Conservation (phyloP, 768 basidiomycete genomes). For the Steccherinum ochraceum region DNA sequence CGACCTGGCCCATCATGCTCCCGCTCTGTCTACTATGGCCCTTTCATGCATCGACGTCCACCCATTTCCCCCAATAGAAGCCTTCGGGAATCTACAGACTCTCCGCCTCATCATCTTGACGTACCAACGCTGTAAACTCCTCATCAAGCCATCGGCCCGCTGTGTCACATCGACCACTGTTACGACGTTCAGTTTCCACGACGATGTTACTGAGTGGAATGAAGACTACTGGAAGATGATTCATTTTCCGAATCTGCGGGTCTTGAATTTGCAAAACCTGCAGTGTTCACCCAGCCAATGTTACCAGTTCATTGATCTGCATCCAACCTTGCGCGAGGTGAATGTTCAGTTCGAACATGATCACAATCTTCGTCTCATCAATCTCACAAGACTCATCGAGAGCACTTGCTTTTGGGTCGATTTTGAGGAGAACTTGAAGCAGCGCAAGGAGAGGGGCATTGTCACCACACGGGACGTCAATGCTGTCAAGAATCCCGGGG, state of each 20-base stretch:
- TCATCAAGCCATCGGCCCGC: too few species aligned
- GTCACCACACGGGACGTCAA: background rate
- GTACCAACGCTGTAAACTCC: too few species aligned
- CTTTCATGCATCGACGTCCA: background rate
- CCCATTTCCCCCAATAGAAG: background rate
- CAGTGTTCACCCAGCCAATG: background rate
- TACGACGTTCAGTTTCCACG: background rate
- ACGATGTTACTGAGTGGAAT: background rate
- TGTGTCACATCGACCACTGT: background rate
- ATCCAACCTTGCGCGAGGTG: slow-evolving; percentile 15
- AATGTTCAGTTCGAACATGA: slow-evolving; percentile 2
- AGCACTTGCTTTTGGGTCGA: slow-evolving; percentile 12
- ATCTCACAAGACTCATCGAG: slow-evolving; percentile 8
- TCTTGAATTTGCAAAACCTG: slow-evolving; percentile 6
- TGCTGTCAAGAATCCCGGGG: background rate
- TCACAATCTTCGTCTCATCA: slow-evolving; percentile 1
- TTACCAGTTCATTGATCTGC: slow-evolving; percentile 14
- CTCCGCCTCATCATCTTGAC: too few species aligned
- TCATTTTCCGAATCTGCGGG: slow-evolving; percentile 12
- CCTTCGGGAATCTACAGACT: background rate
- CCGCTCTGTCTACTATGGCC: too few species aligned
- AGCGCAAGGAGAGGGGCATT: background rate
- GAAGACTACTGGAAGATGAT: background rate
- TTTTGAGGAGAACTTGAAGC: background rate
- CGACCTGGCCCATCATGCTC: too few species aligned